A percentile compares a stretch with the other conserved stretches of the same genome.
Evolutionary conservation across 225 moss, liverwort and hornwort species (phyloP).

Genomic region (Thuidium tamariscinum): DNA sequence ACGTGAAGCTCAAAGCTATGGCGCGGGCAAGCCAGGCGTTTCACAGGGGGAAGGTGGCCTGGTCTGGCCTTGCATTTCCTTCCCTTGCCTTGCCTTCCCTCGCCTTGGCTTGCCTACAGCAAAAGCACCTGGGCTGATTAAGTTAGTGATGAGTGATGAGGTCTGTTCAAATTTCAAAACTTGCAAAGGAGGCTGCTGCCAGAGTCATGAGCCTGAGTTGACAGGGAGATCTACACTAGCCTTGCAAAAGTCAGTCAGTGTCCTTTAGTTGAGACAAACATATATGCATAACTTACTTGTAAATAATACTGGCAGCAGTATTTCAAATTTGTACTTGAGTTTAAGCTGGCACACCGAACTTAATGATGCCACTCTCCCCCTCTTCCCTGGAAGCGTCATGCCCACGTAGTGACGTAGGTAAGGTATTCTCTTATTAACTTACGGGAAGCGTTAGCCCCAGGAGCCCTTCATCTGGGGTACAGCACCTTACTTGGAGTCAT

Average conservation of each 20-base stretch:
- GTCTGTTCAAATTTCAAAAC: conserved; percentile 6
- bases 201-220: background rate
- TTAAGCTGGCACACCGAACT: background rate
- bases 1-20: background rate
- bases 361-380: background rate
- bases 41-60: background rate
- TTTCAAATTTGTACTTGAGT: background rate
- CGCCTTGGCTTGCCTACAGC: background rate
- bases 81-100: background rate
- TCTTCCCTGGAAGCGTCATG: background rate
- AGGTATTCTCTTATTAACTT: background rate
- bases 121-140: background rate
- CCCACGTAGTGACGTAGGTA: background rate
- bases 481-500: background rate
- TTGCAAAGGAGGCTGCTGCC: background rate
- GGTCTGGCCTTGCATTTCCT: background rate
- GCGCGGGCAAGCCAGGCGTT: background rate
- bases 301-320: background rate
- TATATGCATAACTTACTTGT: too few species aligned
- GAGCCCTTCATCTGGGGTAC: background rate
- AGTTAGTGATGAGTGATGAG: background rate
- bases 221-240: background rate
- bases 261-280: background rate
- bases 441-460: too few species aligned
- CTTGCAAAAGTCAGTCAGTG: background rate